Evolutionary conservation across 2,329 filamentous ascomycete species (phyloP).

Genomic region (Myriosclerotinia scirpicola): DNA sequence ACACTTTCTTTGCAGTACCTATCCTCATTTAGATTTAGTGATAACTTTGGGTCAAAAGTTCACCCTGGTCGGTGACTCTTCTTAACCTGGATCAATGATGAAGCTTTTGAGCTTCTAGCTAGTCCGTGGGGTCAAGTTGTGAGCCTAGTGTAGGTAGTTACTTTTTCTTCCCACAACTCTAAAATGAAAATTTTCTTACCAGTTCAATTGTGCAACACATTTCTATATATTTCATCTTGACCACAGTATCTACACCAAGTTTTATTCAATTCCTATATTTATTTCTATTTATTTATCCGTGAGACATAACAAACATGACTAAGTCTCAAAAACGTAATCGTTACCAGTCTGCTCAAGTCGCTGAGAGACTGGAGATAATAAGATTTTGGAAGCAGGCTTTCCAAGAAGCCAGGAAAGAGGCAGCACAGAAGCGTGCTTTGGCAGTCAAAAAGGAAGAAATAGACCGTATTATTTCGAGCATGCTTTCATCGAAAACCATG

Average conservation of each 20-base stretch:
- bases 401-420: not conserved
- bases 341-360: not conserved
- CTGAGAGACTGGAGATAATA: not conserved
- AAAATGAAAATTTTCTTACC: not conserved
- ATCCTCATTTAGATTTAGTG: not conserved
- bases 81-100: not conserved
- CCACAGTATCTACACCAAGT: not conserved
- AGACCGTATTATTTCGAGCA: not conserved
- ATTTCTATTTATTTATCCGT: not conserved
- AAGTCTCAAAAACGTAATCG: no score
- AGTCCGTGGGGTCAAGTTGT: not conserved
- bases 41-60: not conserved
- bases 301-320: not conserved
- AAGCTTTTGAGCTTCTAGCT: not conserved
- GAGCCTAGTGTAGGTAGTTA: not conserved
- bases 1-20: not conserved
- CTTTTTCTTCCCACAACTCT: not conserved
- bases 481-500: not conserved
- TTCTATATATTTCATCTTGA: not conserved
- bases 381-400: not conserved
- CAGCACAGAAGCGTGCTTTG: not conserved
- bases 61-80: not conserved
- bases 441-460: no score
- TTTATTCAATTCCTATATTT: not conserved
- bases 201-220: not conserved